Conservation (phyloP, 768 basidiomycete genomes). For the Phaffia tasmanica region DNA sequence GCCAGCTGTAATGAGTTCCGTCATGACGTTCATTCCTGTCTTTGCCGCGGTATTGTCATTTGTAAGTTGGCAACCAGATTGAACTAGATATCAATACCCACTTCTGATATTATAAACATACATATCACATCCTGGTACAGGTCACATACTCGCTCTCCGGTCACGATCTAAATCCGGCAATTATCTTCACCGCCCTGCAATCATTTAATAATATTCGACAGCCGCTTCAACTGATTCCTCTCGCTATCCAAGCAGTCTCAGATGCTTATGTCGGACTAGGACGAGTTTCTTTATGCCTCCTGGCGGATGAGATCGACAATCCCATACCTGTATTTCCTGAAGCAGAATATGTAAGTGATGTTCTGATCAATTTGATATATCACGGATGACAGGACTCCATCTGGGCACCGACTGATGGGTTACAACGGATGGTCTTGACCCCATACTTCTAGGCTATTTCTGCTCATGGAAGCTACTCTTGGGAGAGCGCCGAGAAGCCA, state of each 20-base stretch:
- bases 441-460: conserved; percentile 36
- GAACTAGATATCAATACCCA: not conserved
- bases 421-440: not conserved
- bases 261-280: conserved; percentile 47
- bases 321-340: conserved; percentile 41
- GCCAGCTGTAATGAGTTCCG: conserved; percentile 38
- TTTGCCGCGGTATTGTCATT: conserved; percentile 47
- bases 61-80: conserved; percentile 37
- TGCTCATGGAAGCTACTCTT: conserved; percentile 36
- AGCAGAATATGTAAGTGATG: conserved; percentile 32
- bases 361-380: too few species aligned
- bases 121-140: conserved; percentile 36
- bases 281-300: conserved; percentile 45
- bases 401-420: too few species aligned
- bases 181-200: conserved; percentile 51
- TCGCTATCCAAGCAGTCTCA: conserved; percentile 45
- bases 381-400: too few species aligned
- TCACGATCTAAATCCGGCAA: conserved; percentile 47
- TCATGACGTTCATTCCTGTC: conserved; percentile 48
- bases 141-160: conserved; percentile 54
- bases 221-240: conserved; percentile 51
- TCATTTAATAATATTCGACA: conserved; percentile 47
- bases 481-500: conserved; percentile 28
- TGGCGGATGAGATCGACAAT: conserved; percentile 35
- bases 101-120: not conserved